Percentiles rank a stretch among this genome's conserved stretches.
These are phyloP conservation scores for Phellopilus nigrolimitatus DNA, from an alignment of 1,284 basidiomycete genomes.

Conservation along the genomic window DNA sequence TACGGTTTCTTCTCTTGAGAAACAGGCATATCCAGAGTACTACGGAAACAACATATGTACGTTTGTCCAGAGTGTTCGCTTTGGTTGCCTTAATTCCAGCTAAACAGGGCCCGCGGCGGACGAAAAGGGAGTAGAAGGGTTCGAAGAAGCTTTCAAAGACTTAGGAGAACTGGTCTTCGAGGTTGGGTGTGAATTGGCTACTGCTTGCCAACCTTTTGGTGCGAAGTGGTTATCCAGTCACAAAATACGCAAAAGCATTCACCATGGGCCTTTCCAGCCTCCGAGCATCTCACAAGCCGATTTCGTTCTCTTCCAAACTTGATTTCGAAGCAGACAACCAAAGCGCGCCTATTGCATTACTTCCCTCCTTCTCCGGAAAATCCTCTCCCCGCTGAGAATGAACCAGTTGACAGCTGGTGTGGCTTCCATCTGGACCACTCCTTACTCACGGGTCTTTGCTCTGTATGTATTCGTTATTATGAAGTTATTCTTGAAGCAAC, in stretches of 20 bases:
- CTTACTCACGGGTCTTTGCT: slow-evolving; percentile 84
- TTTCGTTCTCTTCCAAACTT: slow-evolving; percentile 59
- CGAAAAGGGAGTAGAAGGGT: slow-evolving; percentile 62
- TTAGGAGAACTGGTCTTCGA: slow-evolving; percentile 53
- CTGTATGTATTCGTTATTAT: slow-evolving; percentile 35
- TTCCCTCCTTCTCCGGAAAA: slow-evolving; percentile 60
- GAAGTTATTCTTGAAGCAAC: slow-evolving; percentile 31
- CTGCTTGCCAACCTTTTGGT: slow-evolving; percentile 87
- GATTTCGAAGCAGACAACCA: slow-evolving; percentile 64
- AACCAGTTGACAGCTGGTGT: slow-evolving; percentile 76
- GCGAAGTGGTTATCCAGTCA: slow-evolving; percentile 21
- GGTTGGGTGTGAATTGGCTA: slow-evolving; percentile 77
- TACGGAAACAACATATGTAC: slow-evolving; percentile 74
- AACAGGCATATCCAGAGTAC: slow-evolving; percentile 66
- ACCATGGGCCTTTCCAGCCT: slow-evolving; percentile 37
- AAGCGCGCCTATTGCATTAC: slow-evolving; percentile 88
- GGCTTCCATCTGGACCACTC: slow-evolving; percentile 85
- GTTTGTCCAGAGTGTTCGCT: no score
- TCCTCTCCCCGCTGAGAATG: slow-evolving; percentile 41
- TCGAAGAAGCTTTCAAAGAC: slow-evolving; percentile 82
- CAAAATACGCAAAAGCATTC: background rate
- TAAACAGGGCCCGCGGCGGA: slow-evolving; percentile 74
- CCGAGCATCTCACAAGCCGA: slow-evolving; percentile 56
- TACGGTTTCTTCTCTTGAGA: slow-evolving; percentile 49
- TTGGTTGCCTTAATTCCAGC: no score